Conservation (phyloP, 2,329 filamentous ascomycete genomes). For the Apiospora phragmitis region DNA sequence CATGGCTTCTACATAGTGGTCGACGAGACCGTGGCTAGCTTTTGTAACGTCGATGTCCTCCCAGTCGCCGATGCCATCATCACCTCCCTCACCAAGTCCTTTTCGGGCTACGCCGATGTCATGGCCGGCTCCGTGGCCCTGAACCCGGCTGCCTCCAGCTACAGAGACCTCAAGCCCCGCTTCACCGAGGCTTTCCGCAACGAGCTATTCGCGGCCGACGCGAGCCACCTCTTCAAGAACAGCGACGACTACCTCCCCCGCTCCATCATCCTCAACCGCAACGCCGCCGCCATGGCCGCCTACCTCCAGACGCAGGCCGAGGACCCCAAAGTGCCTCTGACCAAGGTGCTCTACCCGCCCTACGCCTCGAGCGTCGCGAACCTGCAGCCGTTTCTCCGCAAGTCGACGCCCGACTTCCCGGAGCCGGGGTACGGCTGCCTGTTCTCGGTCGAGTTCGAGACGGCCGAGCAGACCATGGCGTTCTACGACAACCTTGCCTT, state of each 20-base stretch:
- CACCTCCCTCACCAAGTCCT: slow-evolving; percentile 54
- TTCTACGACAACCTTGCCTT: slow-evolving; percentile 53
- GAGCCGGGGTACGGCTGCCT: slow-evolving; percentile 56
- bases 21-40: slow-evolving; percentile 50
- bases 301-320: slow-evolving; percentile 36
- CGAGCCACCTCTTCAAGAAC: slow-evolving; percentile 45
- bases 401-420: slow-evolving; percentile 43
- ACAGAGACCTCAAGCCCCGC: slow-evolving; percentile 19
- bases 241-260: slow-evolving; percentile 44
- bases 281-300: slow-evolving; percentile 42
- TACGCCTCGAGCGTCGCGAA: slow-evolving; percentile 20
- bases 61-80: slow-evolving; percentile 47
- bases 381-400: slow-evolving; percentile 32
- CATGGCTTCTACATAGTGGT: slow-evolving; percentile 46
- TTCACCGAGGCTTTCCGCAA: slow-evolving; percentile 38
- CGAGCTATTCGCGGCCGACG: slow-evolving; percentile 49
- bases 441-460: slow-evolving; percentile 50
- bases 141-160: slow-evolving; percentile 21
- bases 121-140: slow-evolving; percentile 25
- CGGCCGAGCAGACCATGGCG: slow-evolving; percentile 37
- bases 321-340: slow-evolving; percentile 36
- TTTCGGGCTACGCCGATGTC: slow-evolving; percentile 54
- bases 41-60: slow-evolving; percentile 52
- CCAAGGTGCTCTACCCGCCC: slow-evolving; percentile 45
- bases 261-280: slow-evolving; percentile 40